Percentiles rank a stretch among this genome's conserved stretches.
phyloP scores from a whole-genome alignment of 495 filamentous ascomycete genomes.

The Penicillium paradoxum region DNA sequence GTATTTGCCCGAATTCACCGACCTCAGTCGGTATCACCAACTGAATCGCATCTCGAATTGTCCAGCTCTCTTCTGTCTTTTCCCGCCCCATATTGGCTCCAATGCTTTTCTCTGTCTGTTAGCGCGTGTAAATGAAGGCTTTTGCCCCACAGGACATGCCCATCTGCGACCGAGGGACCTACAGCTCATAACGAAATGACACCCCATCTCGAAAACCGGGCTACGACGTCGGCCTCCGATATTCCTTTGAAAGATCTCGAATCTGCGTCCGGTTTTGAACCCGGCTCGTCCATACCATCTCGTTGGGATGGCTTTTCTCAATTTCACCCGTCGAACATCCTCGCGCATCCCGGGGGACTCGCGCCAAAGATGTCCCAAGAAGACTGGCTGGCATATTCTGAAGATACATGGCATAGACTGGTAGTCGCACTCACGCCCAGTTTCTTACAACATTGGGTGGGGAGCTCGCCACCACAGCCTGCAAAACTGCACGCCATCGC shows the following conservation, averaged over 20 bases:
- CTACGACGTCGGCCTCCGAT: slow-evolving; percentile 24
- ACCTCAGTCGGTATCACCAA: background rate
- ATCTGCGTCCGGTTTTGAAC: slow-evolving; percentile 9
- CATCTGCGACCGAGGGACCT: background rate
- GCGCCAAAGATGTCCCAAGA: slow-evolving; percentile 20
- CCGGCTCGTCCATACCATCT: slow-evolving; percentile 1
- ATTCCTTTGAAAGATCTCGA: slow-evolving; percentile 34
- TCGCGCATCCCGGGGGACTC: slow-evolving; percentile 22
- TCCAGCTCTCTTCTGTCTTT: background rate
- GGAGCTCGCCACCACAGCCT: slow-evolving; percentile 26
- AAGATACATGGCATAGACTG: slow-evolving; percentile 27
- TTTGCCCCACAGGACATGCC: background rate
- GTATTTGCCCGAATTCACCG: slow-evolving; percentile 5
- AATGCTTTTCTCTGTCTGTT: background rate
- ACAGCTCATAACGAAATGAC: slow-evolving; percentile 12
- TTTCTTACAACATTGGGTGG: slow-evolving; percentile 38
- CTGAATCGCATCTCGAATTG: background rate
- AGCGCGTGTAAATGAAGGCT: background rate
- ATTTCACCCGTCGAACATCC: slow-evolving; percentile 28
- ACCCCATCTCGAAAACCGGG: slow-evolving; percentile 6
- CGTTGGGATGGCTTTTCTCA: slow-evolving; percentile 27
- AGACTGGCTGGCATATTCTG: slow-evolving; percentile 28
- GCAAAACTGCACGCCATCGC: slow-evolving; percentile 41
- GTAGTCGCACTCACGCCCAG: slow-evolving; percentile 36
- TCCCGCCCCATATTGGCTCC: background rate